A percentile compares a stretch with the other conserved stretches of the same genome.
Evolutionary conservation across 257 asterid species (phyloP).

Genomic region (Rubia yunnanensis): DNA sequence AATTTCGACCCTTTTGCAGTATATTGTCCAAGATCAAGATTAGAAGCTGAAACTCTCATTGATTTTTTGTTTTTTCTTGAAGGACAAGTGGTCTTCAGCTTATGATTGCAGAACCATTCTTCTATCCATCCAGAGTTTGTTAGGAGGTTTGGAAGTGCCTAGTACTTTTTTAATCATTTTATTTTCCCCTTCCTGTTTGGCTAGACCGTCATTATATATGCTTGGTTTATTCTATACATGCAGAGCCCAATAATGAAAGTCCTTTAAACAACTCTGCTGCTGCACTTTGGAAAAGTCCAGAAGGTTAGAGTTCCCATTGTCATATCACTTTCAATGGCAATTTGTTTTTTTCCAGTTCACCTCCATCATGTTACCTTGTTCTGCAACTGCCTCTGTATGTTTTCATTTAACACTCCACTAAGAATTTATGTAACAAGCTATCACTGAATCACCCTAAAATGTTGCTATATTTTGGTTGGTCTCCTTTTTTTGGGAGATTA

Average conservation of each 20-base stretch:
- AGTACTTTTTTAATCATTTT: background rate
- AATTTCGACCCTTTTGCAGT: background rate
- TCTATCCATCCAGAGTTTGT: conserved; percentile 57
- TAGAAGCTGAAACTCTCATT: background rate
- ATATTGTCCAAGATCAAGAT: background rate
- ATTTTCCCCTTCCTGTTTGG: background rate
- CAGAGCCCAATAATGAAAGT: conserved; percentile 68
- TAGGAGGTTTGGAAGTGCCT: conserved; percentile 41
- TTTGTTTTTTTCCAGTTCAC: background rate
- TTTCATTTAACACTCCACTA: too few relatives aligned
- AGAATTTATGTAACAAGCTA: background rate
- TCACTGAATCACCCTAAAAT: too few relatives aligned
- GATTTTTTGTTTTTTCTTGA: conserved; percentile 1
- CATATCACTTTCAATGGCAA: background rate
- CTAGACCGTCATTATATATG: background rate
- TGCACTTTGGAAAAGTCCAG: conserved; percentile 63
- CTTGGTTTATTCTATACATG: conserved; percentile 6
- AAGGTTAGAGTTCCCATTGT: conserved; percentile 31
- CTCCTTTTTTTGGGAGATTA: too few relatives aligned
- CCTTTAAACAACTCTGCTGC: conserved; percentile 75
- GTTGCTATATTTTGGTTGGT: too few relatives aligned
- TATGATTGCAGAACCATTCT: conserved; percentile 74
- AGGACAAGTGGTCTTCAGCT: conserved; percentile 83
- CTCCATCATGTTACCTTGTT: background rate
- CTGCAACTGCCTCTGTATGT: background rate